Conservation (phyloP, 1,284 basidiomycete genomes). For the Cerioporus squamosus region DNA sequence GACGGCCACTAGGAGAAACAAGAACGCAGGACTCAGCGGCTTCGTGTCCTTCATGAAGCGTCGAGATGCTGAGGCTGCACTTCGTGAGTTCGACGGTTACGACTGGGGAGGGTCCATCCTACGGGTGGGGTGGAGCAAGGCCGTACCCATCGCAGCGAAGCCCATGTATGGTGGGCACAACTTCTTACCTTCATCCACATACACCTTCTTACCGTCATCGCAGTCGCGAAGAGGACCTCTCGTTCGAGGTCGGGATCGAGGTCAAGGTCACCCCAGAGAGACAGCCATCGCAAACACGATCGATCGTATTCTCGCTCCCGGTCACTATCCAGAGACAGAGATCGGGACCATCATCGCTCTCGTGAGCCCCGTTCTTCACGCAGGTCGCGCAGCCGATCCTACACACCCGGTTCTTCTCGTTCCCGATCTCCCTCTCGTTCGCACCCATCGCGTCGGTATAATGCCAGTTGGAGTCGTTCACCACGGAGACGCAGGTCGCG, state of each 20-base stretch:
- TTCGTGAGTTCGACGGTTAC: slow-evolving; percentile 87
- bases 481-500: slow-evolving; percentile 43
- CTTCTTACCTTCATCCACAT: background rate
- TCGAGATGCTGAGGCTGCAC: slow-evolving; percentile 85
- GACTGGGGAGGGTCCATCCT: slow-evolving; percentile 90
- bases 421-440: slow-evolving; percentile 39
- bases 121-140: slow-evolving; percentile 94
- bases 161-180: slow-evolving; percentile 78
- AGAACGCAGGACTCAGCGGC: slow-evolving; percentile 81
- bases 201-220: background rate
- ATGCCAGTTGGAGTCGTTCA: slow-evolving; percentile 51
- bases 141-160: slow-evolving; percentile 82
- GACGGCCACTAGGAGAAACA: slow-evolving; percentile 66
- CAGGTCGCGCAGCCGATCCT: slow-evolving; percentile 45
- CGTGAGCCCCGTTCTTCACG: slow-evolving; percentile 43
- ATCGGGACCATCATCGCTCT: slow-evolving; percentile 36
- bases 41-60: slow-evolving; percentile 97
- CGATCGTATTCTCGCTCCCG: slow-evolving; percentile 37
- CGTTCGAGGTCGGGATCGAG: slow-evolving; percentile 23
- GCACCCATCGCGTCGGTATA: slow-evolving; percentile 35
- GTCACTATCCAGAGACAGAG: slow-evolving; percentile 55
- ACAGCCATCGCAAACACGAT: slow-evolving; percentile 21
- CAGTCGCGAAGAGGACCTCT: slow-evolving; percentile 39
- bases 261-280: slow-evolving; percentile 33
- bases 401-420: slow-evolving; percentile 41